Evolutionary conservation across 2,329 filamentous ascomycete species (phyloP).

Genomic region (Bimuria novae-zelandiae): DNA sequence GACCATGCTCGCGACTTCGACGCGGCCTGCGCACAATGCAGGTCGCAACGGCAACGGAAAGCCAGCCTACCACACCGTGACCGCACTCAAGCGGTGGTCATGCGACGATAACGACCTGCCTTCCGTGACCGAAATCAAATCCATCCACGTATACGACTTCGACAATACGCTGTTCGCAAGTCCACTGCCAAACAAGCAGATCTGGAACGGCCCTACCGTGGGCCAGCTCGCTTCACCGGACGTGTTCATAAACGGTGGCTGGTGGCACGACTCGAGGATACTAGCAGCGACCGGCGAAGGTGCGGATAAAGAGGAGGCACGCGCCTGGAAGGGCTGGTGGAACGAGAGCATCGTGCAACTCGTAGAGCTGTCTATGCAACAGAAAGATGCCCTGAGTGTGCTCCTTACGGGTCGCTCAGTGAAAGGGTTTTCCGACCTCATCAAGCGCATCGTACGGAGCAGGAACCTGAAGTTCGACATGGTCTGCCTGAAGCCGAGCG

Average conservation of each 20-base stretch:
- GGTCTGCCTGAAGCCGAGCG: slow-evolving; percentile 81
- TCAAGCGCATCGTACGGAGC: slow-evolving; percentile 79
- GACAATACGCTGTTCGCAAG: slow-evolving; percentile 96
- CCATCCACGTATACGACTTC: slow-evolving; percentile 94
- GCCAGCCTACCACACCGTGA: slow-evolving; percentile 61
- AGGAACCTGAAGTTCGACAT: slow-evolving; percentile 87
- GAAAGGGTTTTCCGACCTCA: slow-evolving; percentile 72
- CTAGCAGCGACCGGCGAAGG: slow-evolving; percentile 86
- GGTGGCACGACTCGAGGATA: slow-evolving; percentile 94
- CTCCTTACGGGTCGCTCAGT: slow-evolving; percentile 87
- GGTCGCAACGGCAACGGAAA: slow-evolving; percentile 34
- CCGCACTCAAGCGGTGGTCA: slow-evolving; percentile 82
- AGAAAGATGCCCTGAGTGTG: slow-evolving; percentile 83
- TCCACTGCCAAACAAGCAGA: slow-evolving; percentile 81
- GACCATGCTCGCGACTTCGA: slow-evolving; percentile 40
- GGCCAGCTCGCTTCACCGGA: slow-evolving; percentile 77
- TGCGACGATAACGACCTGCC: slow-evolving; percentile 74
- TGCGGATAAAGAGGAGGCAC: slow-evolving; percentile 76
- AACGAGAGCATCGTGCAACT: slow-evolving; percentile 86
- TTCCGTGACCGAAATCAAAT: slow-evolving; percentile 71
- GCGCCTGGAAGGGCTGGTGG: slow-evolving; percentile 94
- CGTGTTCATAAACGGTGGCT: slow-evolving; percentile 80
- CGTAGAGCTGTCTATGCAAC: slow-evolving; percentile 77
- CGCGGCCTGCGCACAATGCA: slow-evolving; percentile 33
- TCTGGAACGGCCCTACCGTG: slow-evolving; percentile 82